Base-by-base conservation (phyloP, 805 yeast genomes). In the Spathaspora sp. region DNA sequence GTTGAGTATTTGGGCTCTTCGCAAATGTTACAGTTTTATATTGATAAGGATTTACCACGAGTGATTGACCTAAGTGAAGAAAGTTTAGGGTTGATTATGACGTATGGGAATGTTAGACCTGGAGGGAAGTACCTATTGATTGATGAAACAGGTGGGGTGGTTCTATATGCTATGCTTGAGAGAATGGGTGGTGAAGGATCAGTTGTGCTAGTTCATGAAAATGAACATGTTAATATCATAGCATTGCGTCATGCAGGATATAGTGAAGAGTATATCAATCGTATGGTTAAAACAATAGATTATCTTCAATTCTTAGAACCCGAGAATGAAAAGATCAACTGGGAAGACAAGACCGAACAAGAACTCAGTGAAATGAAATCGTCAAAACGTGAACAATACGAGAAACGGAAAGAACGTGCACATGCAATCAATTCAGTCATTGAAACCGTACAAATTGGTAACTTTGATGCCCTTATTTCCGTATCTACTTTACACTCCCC, bases 131-230 rank as follows among this genome's bases (percentile, higher is more conserved):
- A 94, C 62, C 72, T 94, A 19, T 85, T 93, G 3, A 77, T 90
- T 50, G 99, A 94, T 63, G 99, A 94, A 63, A 87, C 97, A n/a
- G 92, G 96, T 31, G 97, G 98, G 6, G 77, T 93, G n/a, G 64
- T 94, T 0, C 80, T 88, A 5, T 88, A 88, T 54, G 89, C 96
- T 3, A 75, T 94, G 78, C 64, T 94, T 68, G 99, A 94, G 65
- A 77, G 97, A 63, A 89, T 96, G 93, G 83, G 83, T 54, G 96
- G 97, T 12, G 72, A 81, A 49, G 86, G 86, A 10, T 64, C 75
- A 2, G 82, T 94, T 44, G 76, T 89, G 2, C 77, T 89, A 18
- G 75, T 85, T 1, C 97, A 94, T 68, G 99, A 94, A 64, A 90
- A 90, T 67, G 99, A 94, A 66, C 97, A 93, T 63, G 85, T 96